Evolutionary conservation across 176 grass and related monocot species (phyloP), one percentile per base, ranked within the genome.

Genomic region (Olyra latifolia): DNA sequence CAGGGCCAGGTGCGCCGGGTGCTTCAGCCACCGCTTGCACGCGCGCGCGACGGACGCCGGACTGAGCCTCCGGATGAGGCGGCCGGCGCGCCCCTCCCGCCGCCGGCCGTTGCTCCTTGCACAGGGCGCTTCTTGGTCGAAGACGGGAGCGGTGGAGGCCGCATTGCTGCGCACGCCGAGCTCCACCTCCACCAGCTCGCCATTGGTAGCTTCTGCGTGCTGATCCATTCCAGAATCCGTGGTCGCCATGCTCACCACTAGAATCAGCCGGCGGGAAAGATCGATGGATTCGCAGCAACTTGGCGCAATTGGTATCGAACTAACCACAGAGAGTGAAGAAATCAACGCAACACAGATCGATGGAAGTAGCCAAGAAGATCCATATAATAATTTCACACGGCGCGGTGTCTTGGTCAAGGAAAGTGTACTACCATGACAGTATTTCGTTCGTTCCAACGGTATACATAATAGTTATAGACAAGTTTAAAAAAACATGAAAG

Each of bases 1-100:
- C 15, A 92, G 84, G 47, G 78, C 89, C 24, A 89, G 22, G 81
- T 95, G 86, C 71, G 82, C 76, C 20, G 82, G 89, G 43, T 95
- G 82, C 77, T 61, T 90, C 68, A 95, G 28, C 93, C 93, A 95
- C 35, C 22, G 48, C 66, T 67, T 80, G 61, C 62, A 82, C 32
- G 72, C 47, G n/a, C 24, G 32, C 32, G 75, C 63, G n/a, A 92
- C 1, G 71, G 82, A 42, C 10, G 35, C 29, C 69, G 87, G 84
- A 29, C 84, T 56, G 15, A 95, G 86, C 60, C 81, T 53, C 48
- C 76, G 55, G 30, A 87, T 29, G 14, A 91, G 50, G 38, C 83
- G 73, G 4, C 40, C 77, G 3, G 55, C 67, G n/a, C 25, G 48
- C 12, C 70, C 32, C 0, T 32, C 47, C 20, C 4, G 40, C 8